phyloP scores from a whole-genome alignment of 2,329 filamentous ascomycete genomes.

The Fusarium temperatum region DNA sequence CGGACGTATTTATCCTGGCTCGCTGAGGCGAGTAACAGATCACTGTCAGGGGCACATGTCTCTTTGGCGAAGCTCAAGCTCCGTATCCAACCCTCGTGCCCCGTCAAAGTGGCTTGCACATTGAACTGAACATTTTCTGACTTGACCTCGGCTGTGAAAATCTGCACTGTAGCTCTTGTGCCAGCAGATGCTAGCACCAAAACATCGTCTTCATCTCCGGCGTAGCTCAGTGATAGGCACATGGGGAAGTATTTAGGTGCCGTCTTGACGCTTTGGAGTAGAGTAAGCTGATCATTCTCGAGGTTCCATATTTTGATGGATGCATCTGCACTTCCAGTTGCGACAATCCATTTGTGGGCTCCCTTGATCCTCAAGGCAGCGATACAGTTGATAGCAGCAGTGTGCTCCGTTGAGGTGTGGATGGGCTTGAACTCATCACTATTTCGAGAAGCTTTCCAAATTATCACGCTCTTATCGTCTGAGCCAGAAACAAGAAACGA shows the following conservation, averaged over 20 bases:
- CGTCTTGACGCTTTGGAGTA: conserved; percentile 76
- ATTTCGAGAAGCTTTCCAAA: conserved; percentile 67
- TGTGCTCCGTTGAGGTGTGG: conserved; percentile 70
- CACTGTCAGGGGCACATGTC: conserved; percentile 60
- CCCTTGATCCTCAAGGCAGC: conserved; percentile 51
- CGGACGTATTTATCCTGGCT: conserved; percentile 98
- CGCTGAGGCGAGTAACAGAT: conserved; percentile 87
- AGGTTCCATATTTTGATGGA: conserved; percentile 77
- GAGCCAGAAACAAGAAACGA: conserved; percentile 79
- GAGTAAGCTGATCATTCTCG: conserved; percentile 55
- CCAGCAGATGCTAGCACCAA: conserved; percentile 85
- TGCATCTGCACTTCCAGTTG: conserved; percentile 85
- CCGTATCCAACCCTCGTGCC: conserved; percentile 95
- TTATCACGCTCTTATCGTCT: conserved; percentile 78
- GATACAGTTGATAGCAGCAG: conserved; percentile 78
- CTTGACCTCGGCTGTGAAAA: conserved; percentile 70
- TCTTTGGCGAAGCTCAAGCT: conserved; percentile 82
- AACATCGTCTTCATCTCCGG: conserved; percentile 62
- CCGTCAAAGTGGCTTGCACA: conserved; percentile 79
- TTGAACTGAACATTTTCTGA: conserved; percentile 63
- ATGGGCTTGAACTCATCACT: conserved; percentile 50
- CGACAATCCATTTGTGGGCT: conserved; percentile 60
- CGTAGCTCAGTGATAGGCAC: conserved; percentile 71
- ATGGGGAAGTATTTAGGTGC: conserved; percentile 85
- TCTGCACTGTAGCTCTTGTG: conserved; percentile 82